These are phyloP conservation scores for Schizonepeta tenuifolia DNA, from an alignment of 257 asterid genomes.

Conservation along the genomic window DNA sequence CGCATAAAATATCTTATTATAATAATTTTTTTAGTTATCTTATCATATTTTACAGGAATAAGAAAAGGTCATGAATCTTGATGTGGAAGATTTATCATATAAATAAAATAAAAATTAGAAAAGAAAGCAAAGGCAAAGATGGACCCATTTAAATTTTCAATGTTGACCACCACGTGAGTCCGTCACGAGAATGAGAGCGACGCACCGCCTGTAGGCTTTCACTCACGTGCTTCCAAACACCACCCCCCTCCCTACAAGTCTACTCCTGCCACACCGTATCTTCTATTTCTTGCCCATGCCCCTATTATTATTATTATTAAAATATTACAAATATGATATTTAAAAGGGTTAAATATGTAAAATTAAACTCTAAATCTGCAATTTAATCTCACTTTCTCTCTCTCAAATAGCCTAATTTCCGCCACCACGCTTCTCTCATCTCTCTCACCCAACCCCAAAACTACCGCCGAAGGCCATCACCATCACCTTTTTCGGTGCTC, in stretches of 20 bases:
- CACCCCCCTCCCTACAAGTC: background rate
- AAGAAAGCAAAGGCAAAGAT: constrained; percentile 12
- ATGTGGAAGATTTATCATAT: background rate
- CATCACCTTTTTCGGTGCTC: no score
- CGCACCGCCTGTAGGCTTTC: constrained; percentile 27
- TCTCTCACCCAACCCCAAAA: no score
- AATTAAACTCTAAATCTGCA: no score
- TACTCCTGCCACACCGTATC: background rate
- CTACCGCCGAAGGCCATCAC: no score
- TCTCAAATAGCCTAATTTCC: no score
- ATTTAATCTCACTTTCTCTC: no score
- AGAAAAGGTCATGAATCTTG: background rate
- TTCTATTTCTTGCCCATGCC: no score
- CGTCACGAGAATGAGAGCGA: constrained; percentile 29
- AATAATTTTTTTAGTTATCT: background rate
- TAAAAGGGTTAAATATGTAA: no score
- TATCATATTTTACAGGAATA: background rate
- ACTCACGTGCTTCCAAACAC: constrained; percentile 18
- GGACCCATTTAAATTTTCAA: background rate
- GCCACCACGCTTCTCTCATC: no score
- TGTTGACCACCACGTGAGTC: constrained; percentile 17
- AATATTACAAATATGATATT: no score
- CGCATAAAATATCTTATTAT: background rate
- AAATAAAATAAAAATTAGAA: background rate
- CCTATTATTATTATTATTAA: no score